Percentiles rank a stretch among this genome's conserved stretches.
These are phyloP conservation scores for Diaporthe batatas DNA, from an alignment of 2,329 filamentous ascomycete genomes.

Conservation along the genomic window DNA sequence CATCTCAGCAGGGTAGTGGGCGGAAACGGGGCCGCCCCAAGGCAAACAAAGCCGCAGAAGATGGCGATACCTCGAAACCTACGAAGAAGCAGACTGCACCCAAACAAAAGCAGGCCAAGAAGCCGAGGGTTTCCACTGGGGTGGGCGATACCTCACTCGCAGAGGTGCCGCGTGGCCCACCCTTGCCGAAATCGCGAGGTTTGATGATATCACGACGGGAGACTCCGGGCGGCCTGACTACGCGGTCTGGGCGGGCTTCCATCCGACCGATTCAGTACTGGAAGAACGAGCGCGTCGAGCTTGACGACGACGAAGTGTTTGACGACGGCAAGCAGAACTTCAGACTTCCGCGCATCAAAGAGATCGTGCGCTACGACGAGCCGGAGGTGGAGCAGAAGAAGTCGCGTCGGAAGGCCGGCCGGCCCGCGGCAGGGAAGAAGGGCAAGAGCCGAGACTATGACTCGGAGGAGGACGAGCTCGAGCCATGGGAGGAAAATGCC, in stretches of 20 bases:
- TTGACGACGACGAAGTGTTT: conserved; percentile 68
- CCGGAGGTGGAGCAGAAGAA: conserved; percentile 53
- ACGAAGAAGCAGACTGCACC: conserved; percentile 46
- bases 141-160: conserved; percentile 62
- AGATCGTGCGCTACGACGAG: conserved; percentile 81
- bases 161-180: conserved; percentile 65
- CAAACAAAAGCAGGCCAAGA: conserved; percentile 52
- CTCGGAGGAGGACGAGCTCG: conserved; percentile 65
- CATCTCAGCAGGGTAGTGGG: conserved; percentile 44
- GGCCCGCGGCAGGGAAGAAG: conserved; percentile 46
- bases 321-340: conserved; percentile 63
- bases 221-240: conserved; percentile 61
- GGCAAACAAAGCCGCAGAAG: conserved; percentile 36
- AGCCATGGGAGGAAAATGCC: conserved; percentile 79
- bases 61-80: conserved; percentile 45
- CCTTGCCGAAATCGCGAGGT: conserved; percentile 67
- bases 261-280: conserved; percentile 86
- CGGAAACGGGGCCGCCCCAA: conserved; percentile 38
- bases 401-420: conserved; percentile 34
- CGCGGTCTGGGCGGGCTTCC: conserved; percentile 82
- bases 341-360: conserved; percentile 78
- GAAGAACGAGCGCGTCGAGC: conserved; percentile 85
- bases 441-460: conserved; percentile 51
- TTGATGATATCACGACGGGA: conserved; percentile 66
- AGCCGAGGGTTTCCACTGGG: conserved; percentile 55